Conservation (phyloP, 75 land plant genomes). For the Picea sitchensis region DNA sequence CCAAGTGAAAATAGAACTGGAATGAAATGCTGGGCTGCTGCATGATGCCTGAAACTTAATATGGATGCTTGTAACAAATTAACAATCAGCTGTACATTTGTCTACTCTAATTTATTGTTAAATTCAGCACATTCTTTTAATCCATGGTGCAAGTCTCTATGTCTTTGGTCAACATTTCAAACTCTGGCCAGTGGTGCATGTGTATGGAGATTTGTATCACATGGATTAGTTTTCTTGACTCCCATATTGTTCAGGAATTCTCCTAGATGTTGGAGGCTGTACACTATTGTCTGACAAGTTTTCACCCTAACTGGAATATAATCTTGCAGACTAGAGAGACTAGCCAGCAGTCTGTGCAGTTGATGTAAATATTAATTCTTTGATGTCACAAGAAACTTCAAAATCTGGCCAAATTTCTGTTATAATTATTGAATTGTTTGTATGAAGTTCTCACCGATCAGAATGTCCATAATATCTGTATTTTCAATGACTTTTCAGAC, state of each 20-base stretch:
- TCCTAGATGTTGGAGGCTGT: background rate
- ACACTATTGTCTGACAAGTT: background rate
- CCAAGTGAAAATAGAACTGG: background rate
- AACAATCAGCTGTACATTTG: background rate
- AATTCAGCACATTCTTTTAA: background rate
- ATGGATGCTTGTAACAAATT: background rate
- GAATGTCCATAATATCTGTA: too few species aligned
- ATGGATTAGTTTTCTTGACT: background rate
- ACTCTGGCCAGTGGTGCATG: background rate
- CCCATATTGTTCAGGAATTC: background rate
- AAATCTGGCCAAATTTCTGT: background rate
- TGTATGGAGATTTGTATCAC: slow-evolving; percentile 1
- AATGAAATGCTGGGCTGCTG: background rate
- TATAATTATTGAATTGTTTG: background rate
- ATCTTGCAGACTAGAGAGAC: background rate
- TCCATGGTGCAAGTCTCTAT: slow-evolving; percentile 6
- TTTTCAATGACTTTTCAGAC: too few species aligned
- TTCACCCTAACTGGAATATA: background rate
- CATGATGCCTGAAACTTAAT: background rate
- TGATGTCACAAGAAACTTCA: background rate
- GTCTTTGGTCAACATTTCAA: background rate
- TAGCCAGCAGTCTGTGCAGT: background rate
- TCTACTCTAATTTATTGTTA: background rate
- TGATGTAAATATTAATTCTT: slow-evolving; percentile 5
- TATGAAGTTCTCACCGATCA: background rate